These are phyloP conservation scores for Fagopyrum tataricum DNA, from an alignment of 148 eudicot species.

Conservation along the genomic window DNA sequence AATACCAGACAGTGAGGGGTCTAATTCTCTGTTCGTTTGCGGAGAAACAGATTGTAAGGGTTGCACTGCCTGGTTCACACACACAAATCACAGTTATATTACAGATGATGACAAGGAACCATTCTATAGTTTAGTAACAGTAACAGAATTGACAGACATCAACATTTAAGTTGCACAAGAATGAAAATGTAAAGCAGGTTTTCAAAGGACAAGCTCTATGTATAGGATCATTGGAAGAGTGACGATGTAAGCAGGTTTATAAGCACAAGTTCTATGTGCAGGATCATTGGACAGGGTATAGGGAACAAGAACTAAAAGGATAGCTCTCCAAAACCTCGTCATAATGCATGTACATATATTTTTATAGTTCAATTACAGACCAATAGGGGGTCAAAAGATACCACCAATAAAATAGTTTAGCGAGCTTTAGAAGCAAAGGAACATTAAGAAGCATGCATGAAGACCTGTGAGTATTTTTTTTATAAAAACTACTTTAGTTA, in stretches of 20 bases:
- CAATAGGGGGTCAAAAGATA: not conserved
- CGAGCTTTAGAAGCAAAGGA: not conserved
- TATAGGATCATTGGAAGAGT: not conserved
- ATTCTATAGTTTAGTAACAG: conserved; percentile 3
- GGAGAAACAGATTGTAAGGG: conserved; percentile 35
- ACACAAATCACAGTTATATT: not conserved
- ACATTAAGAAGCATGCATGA: not conserved
- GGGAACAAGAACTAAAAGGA: not conserved
- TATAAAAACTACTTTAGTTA: not conserved
- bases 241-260: no score
- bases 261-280: not conserved
- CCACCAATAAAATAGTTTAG: not conserved
- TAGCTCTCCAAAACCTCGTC: not conserved
- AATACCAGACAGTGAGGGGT: conserved; percentile 44
- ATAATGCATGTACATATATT: not conserved
- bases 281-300: not conserved
- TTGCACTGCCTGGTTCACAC: conserved; percentile 45
- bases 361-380: not conserved
- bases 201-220: not conserved
- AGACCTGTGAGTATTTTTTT: not conserved
- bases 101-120: conserved; percentile 3
- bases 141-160: not conserved
- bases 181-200: not conserved
- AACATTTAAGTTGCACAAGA: not conserved
- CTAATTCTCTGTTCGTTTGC: conserved; percentile 29